phyloP scores from a whole-genome alignment of 2,329 filamentous ascomycete genomes.

The Ophiosphaerella narmari region DNA sequence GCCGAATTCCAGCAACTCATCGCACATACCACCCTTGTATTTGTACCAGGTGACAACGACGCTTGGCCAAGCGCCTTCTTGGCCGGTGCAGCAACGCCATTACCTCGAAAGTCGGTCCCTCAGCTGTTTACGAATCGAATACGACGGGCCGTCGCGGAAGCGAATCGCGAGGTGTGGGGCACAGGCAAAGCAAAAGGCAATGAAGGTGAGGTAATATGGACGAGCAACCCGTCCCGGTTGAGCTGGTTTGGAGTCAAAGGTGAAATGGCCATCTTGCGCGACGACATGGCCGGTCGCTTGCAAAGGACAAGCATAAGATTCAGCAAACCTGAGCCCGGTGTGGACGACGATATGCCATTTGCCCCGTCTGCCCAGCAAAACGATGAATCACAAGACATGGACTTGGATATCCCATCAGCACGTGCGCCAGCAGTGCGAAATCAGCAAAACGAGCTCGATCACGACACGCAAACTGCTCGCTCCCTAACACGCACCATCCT shows the following conservation, averaged over 20 bases:
- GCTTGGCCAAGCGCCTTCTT: constrained; percentile 92
- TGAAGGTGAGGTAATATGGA: constrained; percentile 80
- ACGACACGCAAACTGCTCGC: constrained; percentile 60
- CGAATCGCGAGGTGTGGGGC: constrained; percentile 70
- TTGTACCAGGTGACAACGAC: constrained; percentile 95
- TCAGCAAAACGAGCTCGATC: constrained; percentile 27
- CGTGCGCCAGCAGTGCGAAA: constrained; percentile 14
- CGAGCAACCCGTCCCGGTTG: constrained; percentile 82
- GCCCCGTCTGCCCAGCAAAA: constrained; percentile 14
- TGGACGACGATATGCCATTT: constrained; percentile 33
- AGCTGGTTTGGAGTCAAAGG: constrained; percentile 85
- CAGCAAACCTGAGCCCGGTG: constrained; percentile 53
- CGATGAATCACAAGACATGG: constrained; percentile 46
- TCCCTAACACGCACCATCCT: constrained; percentile 89
- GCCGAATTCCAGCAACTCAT: constrained; percentile 83
- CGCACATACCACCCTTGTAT: constrained; percentile 80
- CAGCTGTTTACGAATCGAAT: constrained; percentile 89
- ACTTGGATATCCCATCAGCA: constrained; percentile 47
- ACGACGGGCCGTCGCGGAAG: constrained; percentile 76
- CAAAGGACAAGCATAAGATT: constrained; percentile 77
- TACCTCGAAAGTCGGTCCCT: constrained; percentile 75
- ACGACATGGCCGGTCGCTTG: constrained; percentile 81
- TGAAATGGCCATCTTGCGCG: constrained; percentile 84
- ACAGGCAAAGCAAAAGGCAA: constrained; percentile 48
- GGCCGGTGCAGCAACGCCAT: constrained; percentile 70